Evolutionary conservation across 495 filamentous ascomycete species (phyloP).

Genomic region (Annulohypoxylon bovei): DNA sequence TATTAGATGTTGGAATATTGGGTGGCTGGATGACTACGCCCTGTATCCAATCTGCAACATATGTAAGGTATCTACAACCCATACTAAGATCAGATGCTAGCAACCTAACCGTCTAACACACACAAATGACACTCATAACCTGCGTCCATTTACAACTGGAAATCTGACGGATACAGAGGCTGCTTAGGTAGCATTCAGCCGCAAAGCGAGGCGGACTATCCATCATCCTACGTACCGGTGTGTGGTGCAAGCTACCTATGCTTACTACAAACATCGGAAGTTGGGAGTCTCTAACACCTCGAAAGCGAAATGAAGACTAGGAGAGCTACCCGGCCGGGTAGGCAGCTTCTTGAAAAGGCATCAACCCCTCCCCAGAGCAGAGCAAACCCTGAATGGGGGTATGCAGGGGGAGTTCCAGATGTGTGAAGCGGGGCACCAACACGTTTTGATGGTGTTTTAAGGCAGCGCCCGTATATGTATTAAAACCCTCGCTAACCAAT

Average conservation of each 20-base stretch:
- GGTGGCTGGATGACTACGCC: no score
- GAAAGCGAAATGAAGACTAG: background rate
- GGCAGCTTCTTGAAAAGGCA: slow-evolving; percentile 5
- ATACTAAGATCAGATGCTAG: no score
- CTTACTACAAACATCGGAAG: background rate
- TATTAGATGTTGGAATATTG: no score
- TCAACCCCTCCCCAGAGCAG: background rate
- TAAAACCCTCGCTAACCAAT: background rate
- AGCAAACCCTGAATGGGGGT: slow-evolving; percentile 7
- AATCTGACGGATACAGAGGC: background rate
- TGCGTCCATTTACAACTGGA: no score
- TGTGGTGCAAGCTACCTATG: background rate
- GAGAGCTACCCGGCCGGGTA: background rate
- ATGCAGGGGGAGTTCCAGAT: slow-evolving; percentile 34
- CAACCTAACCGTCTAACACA: no score
- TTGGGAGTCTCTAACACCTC: background rate
- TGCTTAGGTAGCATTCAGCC: slow-evolving; percentile 1
- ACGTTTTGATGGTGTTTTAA: slow-evolving; percentile 38
- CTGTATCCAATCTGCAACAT: no score
- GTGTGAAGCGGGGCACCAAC: slow-evolving; percentile 22
- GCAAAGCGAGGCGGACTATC: slow-evolving; percentile 2
- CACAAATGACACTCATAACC: no score
- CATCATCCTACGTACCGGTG: background rate
- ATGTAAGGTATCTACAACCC: background rate
- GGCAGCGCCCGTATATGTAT: slow-evolving; percentile 4